phyloP scores from a whole-genome alignment of 257 asterid species.

The Lycium barbarum region DNA sequence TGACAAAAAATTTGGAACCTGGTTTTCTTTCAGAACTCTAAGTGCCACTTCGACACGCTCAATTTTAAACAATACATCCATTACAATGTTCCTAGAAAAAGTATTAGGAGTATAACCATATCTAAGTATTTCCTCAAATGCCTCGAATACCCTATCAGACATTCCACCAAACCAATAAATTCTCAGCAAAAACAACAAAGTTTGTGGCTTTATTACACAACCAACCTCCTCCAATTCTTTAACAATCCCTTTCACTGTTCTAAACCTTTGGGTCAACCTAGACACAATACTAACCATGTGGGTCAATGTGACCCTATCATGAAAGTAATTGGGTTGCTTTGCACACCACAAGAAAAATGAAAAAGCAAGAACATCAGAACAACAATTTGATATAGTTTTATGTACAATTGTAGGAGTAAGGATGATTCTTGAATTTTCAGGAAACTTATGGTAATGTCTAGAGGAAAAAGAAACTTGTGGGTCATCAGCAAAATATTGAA shows the following conservation, averaged over 20 bases:
- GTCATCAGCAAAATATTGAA: slow-evolving; percentile 26
- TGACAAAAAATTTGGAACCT: slow-evolving; percentile 69
- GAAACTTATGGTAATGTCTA: slow-evolving; percentile 34
- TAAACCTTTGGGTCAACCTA: slow-evolving; percentile 50
- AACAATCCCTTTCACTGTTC: slow-evolving; percentile 55
- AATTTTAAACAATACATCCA: slow-evolving; percentile 70
- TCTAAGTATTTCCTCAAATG: slow-evolving; percentile 54
- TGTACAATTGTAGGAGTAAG: slow-evolving; percentile 60
- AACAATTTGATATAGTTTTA: slow-evolving; percentile 53
- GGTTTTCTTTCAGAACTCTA: slow-evolving; percentile 51
- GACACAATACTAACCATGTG: slow-evolving; percentile 67
- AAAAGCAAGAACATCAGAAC: slow-evolving; percentile 68
- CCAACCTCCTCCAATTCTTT: slow-evolving; percentile 56
- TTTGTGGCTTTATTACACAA: slow-evolving; percentile 59
- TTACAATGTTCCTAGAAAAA: slow-evolving; percentile 54
- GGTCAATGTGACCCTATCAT: slow-evolving; percentile 55
- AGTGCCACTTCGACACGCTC: slow-evolving; percentile 59
- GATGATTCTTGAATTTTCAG: slow-evolving; percentile 26
- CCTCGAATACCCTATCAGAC: slow-evolving; percentile 64
- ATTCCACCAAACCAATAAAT: slow-evolving; percentile 72
- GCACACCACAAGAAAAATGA: slow-evolving; percentile 77
- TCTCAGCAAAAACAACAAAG: slow-evolving; percentile 72
- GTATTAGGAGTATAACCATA: slow-evolving; percentile 72
- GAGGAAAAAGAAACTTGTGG: slow-evolving; percentile 26
- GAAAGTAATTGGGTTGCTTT: slow-evolving; percentile 68